Base-by-base conservation (phyloP, 805 yeast genomes). In the Candida ovalis region DNA sequence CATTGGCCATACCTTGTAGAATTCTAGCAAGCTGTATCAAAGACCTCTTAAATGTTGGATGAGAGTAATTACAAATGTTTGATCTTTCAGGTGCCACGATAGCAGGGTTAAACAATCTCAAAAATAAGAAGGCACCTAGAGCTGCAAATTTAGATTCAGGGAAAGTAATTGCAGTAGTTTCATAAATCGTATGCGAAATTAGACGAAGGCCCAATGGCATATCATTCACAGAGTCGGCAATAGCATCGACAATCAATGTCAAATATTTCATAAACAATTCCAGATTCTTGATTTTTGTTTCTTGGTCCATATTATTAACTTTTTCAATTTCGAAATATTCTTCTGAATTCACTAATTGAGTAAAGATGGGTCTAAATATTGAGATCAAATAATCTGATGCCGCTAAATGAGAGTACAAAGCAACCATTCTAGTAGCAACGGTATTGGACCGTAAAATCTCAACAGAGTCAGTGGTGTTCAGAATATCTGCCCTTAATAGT, bases 1-100 rank as follows among this genome's bases (percentile, higher is more conserved):
- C 91, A 63, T 91, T 92, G 1, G 96, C 96, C 70, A 91, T 79
- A 55, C 85, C 80, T 67, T 92, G 98, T 19, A 92, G 69, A 18
- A 86, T 83, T 58, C 89, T 88, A 2, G 96, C 96, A 30, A 91
- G 64, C 47, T 87, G 82, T 46, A 91, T 81, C 44, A 88, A 75
- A 0, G 88, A 78, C 53, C 96, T 75, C 52, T 89, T 68, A 42
- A 63, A 55, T 8, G 48, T 52, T n/a, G 51, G 45, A 4, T 58
- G 49, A 10, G 42, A 32, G 1, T 44, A 33, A 9, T 52, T 24
- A 2, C 57, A 48, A 42, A 68, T 61, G 22, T 58, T 59, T 32
- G 57, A 74, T 6, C 84, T 74, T 48, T 88, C 96, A 0, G 97
- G 97, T 30, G 89, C 82, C 13, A 91, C 91, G 56, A 91, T 82